Conservation (phyloP, 305 asterid species). For the Solanum aculeatissimum region DNA sequence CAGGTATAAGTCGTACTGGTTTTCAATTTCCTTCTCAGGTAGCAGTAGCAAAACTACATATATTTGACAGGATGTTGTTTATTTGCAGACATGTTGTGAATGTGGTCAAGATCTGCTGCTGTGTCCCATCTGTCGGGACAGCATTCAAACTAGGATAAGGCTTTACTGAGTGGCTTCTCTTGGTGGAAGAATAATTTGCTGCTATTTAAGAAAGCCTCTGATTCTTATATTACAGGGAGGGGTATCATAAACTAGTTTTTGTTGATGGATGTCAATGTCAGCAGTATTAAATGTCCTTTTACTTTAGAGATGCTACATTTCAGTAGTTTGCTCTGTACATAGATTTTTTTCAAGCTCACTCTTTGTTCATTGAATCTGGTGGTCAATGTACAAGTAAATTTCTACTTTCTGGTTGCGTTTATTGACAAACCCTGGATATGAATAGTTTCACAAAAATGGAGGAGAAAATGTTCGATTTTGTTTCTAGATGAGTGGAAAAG, state of each 20-base stretch:
- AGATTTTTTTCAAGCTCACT: not conserved
- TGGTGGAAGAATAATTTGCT: not conserved
- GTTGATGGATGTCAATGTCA: not conserved
- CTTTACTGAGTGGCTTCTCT: conserved; percentile 40
- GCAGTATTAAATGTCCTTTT: not conserved
- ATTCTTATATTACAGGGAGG: not conserved
- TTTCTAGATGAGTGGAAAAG: not conserved
- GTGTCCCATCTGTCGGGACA: conserved; percentile 79
- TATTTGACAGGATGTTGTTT: not conserved
- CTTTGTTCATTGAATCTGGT: not conserved
- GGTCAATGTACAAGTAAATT: not conserved
- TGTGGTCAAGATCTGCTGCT: conserved; percentile 61
- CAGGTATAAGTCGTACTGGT: conserved; percentile 39
- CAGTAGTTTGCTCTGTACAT: conserved; percentile 3
- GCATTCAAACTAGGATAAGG: conserved; percentile 62
- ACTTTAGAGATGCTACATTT: not conserved
- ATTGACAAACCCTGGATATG: not conserved
- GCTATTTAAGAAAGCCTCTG: not conserved
- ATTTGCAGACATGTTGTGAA: conserved; percentile 69
- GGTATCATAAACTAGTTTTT: not conserved
- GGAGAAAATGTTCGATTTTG: not conserved
- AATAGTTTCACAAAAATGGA: not conserved
- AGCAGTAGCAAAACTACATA: not conserved
- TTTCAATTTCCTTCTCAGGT: not conserved
- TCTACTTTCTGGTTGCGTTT: not conserved